Evolutionary conservation across 2,329 filamentous ascomycete genomes (phyloP), one percentile per base, ranked within the genome.

Genomic region (Gremmenia infestans): DNA sequence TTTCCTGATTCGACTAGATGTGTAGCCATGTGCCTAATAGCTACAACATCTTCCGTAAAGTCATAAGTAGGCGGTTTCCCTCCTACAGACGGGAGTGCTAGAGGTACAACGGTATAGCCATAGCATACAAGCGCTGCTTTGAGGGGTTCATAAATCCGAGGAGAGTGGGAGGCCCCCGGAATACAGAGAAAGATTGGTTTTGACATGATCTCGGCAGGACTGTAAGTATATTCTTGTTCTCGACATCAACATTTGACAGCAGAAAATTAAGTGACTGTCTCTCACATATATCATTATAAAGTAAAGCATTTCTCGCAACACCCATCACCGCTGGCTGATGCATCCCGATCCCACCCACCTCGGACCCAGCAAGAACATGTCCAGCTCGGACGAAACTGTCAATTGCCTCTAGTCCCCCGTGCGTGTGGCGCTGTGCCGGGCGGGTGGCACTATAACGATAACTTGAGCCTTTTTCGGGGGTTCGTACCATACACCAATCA

Each of bases 21-120:
- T 23, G 63, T 58, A 35, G 74, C 68, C 5, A 62, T 62, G 17
- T 60, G 64, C 36, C 71, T 70, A 17, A 72, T 69, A 4, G 62
- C 70, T 32, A 71, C 68, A 22, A 74, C 63, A 57, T 75, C 72
- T 56, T 72, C 69, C 55, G 71, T 70, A 63, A 74, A 74, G 45
- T 67, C 65, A 49, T 65, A 63, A n/a, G 58, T 61, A 15, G 71
- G 69, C 52, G 60, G 60, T 35, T 54, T 60, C 53, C 66, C 72
- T 58, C 64, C 57, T 6, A 69, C 71, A 12, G 72, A 74, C 15
- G 72, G 72, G 12, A 75, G 67, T 12, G 66, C 54, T 6, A 74
- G 55, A 6, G 65, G 19, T 48, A 70, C 55, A 22, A 69, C 70
- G 60, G 63, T 67, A 42, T 71, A 64, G 17, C 68, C 65, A 50